Evolutionary conservation across 768 basidiomycete genomes (phyloP), one percentile per base, ranked within the genome.

Genomic region (Steccherinum ochraceum): DNA sequence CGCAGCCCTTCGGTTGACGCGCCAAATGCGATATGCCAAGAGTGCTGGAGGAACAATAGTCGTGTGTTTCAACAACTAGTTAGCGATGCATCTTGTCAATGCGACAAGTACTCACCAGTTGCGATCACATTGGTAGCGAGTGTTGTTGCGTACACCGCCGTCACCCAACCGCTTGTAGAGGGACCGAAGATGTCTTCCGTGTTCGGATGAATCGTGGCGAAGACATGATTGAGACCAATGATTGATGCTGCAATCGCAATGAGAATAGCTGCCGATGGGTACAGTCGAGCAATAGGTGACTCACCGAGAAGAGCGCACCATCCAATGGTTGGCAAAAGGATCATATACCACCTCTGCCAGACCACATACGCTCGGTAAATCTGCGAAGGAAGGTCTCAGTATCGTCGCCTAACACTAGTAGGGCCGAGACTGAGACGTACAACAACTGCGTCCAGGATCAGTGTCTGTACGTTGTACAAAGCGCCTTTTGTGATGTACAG

Each of bases 151-250:
- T 62, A 70, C 45, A 67, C 69, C 7, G 65, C 49, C 0, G 55
- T 65, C 45, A 71, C 62, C 70, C 70, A 73, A 11, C 49, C 46
- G 0, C 60, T 54, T n/a, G 65, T 59, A 12, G 19, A 50, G 3
- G 46, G 53, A 2, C 40, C 57, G 48, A 69, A 72, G 12, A 70
- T 59, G 12, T 56, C 53, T 1, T 51, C 45, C 0, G 26, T 46
- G 11, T 47, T 16, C 5, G 13, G 46, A 3, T 58, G 52, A 16
- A 52, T 55, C n/a, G 43, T 51, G 25, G 50, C 52, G 1, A 56
- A 50, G 1, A 52, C 48, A 19, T 50, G 26, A 23, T 56, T 56
- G 58, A 18, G 56, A 26, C 44, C 55, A 45, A 43, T 12, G 27
- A 27, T 62, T 40, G 24, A 61, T 53, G 21, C 65, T 63, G 7